A percentile compares a stretch with the other conserved stretches of the same genome.
Evolutionary conservation across 139 green algal genomes (phyloP).

Genomic region (Astrephomene gubernaculifera): DNA sequence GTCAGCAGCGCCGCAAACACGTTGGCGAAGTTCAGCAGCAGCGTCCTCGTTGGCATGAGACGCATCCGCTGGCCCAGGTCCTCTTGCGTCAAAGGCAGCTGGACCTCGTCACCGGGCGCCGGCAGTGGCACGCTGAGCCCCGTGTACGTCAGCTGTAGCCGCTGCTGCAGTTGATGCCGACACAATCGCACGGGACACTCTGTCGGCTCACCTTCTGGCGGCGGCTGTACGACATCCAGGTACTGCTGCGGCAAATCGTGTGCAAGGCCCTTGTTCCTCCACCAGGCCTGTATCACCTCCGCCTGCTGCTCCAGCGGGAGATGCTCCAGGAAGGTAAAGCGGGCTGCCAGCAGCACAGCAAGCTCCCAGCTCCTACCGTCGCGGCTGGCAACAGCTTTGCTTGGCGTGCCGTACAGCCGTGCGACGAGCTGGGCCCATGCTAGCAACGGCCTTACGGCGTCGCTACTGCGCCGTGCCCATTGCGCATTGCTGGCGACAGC

Average conservation of each 20-base stretch:
- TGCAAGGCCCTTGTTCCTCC: background rate
- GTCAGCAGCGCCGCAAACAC: slow-evolving; percentile 36
- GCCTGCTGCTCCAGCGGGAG: slow-evolving; percentile 7
- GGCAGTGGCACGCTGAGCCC: slow-evolving; percentile 17
- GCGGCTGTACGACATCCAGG: background rate
- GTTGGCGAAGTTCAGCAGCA: slow-evolving; percentile 48
- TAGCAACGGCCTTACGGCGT: slow-evolving; percentile 23
- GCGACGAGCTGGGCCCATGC: slow-evolving; percentile 15
- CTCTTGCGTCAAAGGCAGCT: background rate
- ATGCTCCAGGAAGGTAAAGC: slow-evolving; percentile 40
- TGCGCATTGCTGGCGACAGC: background rate
- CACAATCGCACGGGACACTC: too few species aligned
- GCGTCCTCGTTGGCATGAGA: slow-evolving; percentile 28
- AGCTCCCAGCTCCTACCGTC: background rate
- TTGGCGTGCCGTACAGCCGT: background rate
- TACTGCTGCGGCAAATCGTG: background rate
- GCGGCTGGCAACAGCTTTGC: background rate
- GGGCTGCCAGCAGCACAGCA: slow-evolving; percentile 39
- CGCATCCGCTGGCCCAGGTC: background rate
- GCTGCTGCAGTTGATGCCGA: too few species aligned
- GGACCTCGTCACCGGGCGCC: background rate
- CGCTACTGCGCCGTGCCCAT: background rate
- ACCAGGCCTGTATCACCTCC: slow-evolving; percentile 15
- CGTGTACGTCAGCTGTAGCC: slow-evolving; percentile 42
- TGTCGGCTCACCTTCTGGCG: background rate